Percentiles rank a stretch among this genome's conserved stretches.
Evolutionary conservation across 2,329 filamentous ascomycete species (phyloP).

Genomic region (Capronia americana): DNA sequence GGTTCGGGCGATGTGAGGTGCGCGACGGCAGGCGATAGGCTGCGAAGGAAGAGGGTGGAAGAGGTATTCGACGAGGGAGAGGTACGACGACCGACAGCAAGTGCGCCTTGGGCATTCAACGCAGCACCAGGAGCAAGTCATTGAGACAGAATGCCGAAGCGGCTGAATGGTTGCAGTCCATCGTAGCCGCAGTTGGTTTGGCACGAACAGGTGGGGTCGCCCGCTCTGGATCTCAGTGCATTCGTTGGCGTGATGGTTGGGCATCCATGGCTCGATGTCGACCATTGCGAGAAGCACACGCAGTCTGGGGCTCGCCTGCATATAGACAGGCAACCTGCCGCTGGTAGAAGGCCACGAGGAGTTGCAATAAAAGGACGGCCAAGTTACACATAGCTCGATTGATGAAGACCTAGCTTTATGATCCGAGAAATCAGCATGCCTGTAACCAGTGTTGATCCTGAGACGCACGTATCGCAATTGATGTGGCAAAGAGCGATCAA

Average conservation of each 20-base stretch:
- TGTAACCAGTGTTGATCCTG: neutral
- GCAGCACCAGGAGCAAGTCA: neutral
- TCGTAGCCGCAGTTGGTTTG: neutral
- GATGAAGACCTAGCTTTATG: neutral
- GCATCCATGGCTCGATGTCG: slow-evolving; percentile 1
- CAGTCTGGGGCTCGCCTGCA: neutral
- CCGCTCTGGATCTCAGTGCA: neutral
- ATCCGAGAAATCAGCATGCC: neutral
- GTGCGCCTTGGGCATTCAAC: slow-evolving; percentile 4
- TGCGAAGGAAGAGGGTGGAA: neutral
- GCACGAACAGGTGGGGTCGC: slow-evolving; percentile 1
- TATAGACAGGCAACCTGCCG: neutral
- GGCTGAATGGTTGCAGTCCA: slow-evolving; percentile 1
- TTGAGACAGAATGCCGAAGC: neutral
- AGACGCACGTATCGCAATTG: neutral
- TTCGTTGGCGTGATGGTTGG: slow-evolving; percentile 3
- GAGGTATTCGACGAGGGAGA: neutral
- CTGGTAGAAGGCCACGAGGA: neutral
- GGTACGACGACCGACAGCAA: neutral
- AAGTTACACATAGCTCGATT: neutral
- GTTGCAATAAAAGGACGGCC: neutral
- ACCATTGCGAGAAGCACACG: slow-evolving; percentile 2
- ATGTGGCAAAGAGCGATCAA: neutral
- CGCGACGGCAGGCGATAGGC: neutral
- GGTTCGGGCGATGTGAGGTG: neutral